Evolutionary conservation across 2,329 filamentous ascomycete species (phyloP).

Genomic region (Cercospora beticola): DNA sequence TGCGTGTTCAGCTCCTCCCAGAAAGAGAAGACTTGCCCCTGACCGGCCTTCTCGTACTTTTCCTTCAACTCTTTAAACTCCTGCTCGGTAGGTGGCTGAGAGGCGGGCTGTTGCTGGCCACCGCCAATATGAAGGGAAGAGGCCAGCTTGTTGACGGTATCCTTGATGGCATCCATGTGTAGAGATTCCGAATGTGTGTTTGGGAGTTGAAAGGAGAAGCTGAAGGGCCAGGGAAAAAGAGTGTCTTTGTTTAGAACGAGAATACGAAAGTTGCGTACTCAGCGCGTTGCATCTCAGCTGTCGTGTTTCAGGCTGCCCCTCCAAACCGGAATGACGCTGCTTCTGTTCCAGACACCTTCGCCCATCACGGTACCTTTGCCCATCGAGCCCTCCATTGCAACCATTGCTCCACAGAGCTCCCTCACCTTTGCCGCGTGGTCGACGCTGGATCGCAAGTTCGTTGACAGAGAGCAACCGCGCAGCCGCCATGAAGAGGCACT

Average conservation of each 20-base stretch:
- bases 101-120: slow-evolving; percentile 38
- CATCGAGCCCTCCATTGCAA: neutral
- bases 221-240: neutral
- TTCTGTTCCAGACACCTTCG: neutral
- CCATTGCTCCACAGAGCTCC: neutral
- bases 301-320: neutral
- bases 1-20: slow-evolving; percentile 72
- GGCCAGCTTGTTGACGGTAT: slow-evolving; percentile 26
- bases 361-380: neutral
- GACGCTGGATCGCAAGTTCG: neutral
- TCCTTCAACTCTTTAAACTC: slow-evolving; percentile 67
- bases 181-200: neutral
- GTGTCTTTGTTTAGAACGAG: neutral
- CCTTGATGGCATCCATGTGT: slow-evolving; percentile 27
- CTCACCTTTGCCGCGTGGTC: neutral
- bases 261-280: neutral
- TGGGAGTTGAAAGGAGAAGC: neutral
- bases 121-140: slow-evolving; percentile 26
- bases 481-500: neutral
- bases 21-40: slow-evolving; percentile 83
- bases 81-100: slow-evolving; percentile 60
- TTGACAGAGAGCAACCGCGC: neutral
- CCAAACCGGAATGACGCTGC: neutral
- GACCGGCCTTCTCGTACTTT: slow-evolving; percentile 71
- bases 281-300: slow-evolving; percentile 1